Base-by-base conservation (phyloP, 805 yeast species). In the Pichia heedii region DNA sequence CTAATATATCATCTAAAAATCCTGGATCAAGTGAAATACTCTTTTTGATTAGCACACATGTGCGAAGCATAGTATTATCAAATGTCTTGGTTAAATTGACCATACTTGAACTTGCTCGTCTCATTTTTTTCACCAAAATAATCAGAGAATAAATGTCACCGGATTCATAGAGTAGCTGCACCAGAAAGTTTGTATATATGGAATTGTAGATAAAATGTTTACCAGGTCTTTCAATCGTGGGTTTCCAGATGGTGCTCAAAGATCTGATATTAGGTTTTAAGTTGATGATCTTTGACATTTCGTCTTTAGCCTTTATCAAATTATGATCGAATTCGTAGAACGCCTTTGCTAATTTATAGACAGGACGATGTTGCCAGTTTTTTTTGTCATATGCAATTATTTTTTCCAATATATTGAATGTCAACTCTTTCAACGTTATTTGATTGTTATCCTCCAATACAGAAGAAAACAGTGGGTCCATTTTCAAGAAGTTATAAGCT, bases 311-410 rank as follows among this genome's bases (percentile, higher is more conserved):
- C 1, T 64, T 68, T 2, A 63, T 61, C 8, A 63, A 49, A 44
- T 84, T 78, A 2, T 69, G 60, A 33, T 76, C 69, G 4, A 78
- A 81, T 2, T 77, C 76, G 41, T 65, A 71, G 16, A 68, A 62
- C 11, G 89, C 77, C 42, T 64, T 69, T 0, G 97, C 87, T 15
- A 84, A 65, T 48, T 88, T 68, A 55, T 73, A 88, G 2, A 76
- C 70, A 1, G 97, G 94, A 42, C 84, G 74, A 56, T 93, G 97
- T 42, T 88, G 95, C 97, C 97, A 88, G 42, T 79, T 84, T 57
- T 80, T 84, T 57, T 83, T 88, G 57, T 90, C 97, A 11, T 74
- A 62, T 0, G 65, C 40, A 16, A 72, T 60, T 3, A 86, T 55
- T 44, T 66, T 73, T 33, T 63, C 63, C 34, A 86, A 58, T 8